Evolutionary conservation across 257 asterid species (phyloP).

Genomic region (Solanum habrochaites): DNA sequence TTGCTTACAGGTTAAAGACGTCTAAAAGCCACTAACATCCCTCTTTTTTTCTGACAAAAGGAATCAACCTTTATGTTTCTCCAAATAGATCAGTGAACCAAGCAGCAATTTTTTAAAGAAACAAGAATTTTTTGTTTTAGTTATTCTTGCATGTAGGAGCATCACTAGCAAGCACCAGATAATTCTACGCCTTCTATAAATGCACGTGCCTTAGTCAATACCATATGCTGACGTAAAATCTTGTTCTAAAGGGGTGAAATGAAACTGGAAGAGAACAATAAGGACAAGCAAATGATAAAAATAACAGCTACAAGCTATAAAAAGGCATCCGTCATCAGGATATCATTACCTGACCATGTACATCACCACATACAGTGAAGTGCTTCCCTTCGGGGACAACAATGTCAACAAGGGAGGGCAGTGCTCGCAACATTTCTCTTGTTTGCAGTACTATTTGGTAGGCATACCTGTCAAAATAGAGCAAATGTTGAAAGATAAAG

Average conservation of each 20-base stretch:
- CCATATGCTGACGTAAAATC: background rate
- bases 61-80: background rate
- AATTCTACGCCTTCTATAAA: background rate
- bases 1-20: background rate
- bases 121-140: background rate
- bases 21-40: background rate
- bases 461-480: slow-evolving; percentile 52
- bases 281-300: background rate
- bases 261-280: background rate
- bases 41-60: background rate
- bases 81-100: background rate
- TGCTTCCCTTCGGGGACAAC: slow-evolving; percentile 74
- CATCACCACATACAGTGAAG: slow-evolving; percentile 98
- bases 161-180: background rate
- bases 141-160: background rate
- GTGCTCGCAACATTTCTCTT: slow-evolving; percentile 57
- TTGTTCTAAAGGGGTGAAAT: background rate
- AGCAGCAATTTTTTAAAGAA: background rate
- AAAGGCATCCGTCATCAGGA: background rate
- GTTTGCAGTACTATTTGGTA: slow-evolving; percentile 82
- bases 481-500: background rate
- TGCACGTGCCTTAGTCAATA: background rate
- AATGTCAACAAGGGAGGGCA: slow-evolving; percentile 96
- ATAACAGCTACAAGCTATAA: background rate
- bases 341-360: slow-evolving; percentile 94